Base-by-base conservation (phyloP, 2,329 filamentous ascomycete species). In the Talaromyces atroroseus region DNA sequence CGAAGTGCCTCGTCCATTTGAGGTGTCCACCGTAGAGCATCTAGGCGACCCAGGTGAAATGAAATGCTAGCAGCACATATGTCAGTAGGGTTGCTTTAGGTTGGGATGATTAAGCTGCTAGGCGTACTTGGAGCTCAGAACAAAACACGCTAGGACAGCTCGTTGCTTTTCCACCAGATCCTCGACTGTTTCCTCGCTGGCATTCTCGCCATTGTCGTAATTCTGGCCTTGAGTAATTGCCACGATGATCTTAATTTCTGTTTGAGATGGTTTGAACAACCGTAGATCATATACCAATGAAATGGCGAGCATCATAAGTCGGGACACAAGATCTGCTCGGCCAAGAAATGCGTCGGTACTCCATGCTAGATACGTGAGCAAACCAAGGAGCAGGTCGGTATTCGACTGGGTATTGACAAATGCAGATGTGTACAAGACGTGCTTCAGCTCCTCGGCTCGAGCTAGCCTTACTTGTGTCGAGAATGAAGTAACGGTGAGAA, bases 291-390 rank as follows among this genome's bases (percentile, higher is more conserved):
- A 66, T 20, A 70, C 67, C 7, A 76, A 47, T 12, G 73, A 74
- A 11, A 71, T 70, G 16, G 71, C 71, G 18, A 71, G 62, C 68
- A 67, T 67, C 64, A 71, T 71, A 12, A 75, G 62, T 10, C 70
- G 68, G 32, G 71, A 73, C 2, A 71, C 18, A 23, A 64, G 64
- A 53, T 65, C 62, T 54, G 65, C 61, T 38, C 63, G 58, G 11
- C 64, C 65, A n/a, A 71, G 67, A 50, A 72, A 69, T 10, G 63
- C 53, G 29, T 73, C 69, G 20, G 64, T 69, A 56, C 71, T 70
- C 72, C 72, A 74, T 49, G 70, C 62, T 32, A 74, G 52, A 56
- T 71, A 75, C 1, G 67, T 71, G n/a, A 75, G 59, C 18, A 72
- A 18, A 6, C 67, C 68, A 12, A 72, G 65, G 5, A 75, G 64